phyloP scores from a whole-genome alignment of 768 basidiomycete genomes.

The Serendipita indica region DNA sequence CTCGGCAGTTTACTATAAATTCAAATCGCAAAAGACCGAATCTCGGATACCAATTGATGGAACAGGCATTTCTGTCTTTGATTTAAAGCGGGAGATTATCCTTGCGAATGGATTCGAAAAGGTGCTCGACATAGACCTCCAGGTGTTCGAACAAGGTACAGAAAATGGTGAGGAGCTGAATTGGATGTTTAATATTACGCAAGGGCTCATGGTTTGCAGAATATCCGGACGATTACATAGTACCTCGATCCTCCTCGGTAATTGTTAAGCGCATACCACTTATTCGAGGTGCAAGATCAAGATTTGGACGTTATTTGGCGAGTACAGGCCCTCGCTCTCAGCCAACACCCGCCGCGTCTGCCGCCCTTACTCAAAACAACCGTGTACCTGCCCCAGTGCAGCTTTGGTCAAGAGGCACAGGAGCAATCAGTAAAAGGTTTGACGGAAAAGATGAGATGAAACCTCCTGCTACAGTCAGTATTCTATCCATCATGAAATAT shows the following conservation, averaged over 20 bases:
- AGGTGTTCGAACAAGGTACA: constrained; percentile 66
- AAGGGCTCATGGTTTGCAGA: constrained; percentile 32
- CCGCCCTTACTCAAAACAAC: constrained; percentile 17
- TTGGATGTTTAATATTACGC: neutral
- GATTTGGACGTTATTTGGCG: constrained; percentile 59
- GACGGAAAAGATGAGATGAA: constrained; percentile 39
- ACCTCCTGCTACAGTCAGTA: constrained; percentile 17
- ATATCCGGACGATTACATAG: constrained; percentile 82
- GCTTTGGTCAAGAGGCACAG: constrained; percentile 49
- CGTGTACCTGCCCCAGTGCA: constrained; percentile 34
- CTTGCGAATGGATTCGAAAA: constrained; percentile 90
- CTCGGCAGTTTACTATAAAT: constrained; percentile 96
- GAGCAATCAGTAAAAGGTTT: constrained; percentile 70
- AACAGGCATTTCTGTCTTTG: constrained; percentile 97
- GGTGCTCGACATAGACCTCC: constrained; percentile 93
- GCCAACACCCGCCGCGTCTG: constrained; percentile 10
- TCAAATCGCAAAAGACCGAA: constrained; percentile 89
- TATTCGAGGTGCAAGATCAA: constrained; percentile 50
- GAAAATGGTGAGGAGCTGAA: constrained; percentile 57
- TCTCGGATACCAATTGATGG: constrained; percentile 95
- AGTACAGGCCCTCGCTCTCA: constrained; percentile 22
- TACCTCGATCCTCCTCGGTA: constrained; percentile 90
- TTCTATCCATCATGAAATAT: neutral
- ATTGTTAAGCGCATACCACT: constrained; percentile 84
- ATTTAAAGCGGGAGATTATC: constrained; percentile 97